Evolutionary conservation across 805 yeast species (phyloP).

Genomic region (Wickerhamomyces silvicola): DNA sequence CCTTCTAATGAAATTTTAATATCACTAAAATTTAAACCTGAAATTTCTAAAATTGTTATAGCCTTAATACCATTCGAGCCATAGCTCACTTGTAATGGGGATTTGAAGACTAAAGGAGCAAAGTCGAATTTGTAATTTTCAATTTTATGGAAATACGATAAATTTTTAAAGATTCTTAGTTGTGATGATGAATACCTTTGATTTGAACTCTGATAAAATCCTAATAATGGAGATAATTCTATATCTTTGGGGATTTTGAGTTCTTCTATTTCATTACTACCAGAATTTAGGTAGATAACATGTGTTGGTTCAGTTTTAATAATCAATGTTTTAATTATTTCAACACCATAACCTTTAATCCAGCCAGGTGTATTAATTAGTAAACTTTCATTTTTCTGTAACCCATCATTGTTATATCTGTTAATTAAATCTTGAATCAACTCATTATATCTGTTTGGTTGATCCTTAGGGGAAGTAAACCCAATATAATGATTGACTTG

Average conservation of each 20-base stretch:
- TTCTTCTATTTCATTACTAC: slow-evolving; percentile 22
- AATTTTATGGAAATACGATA: slow-evolving; percentile 48
- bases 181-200: slow-evolving; percentile 42
- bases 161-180: slow-evolving; percentile 42
- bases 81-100: slow-evolving; percentile 38
- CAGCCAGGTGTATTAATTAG: slow-evolving; percentile 84
- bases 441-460: slow-evolving; percentile 49
- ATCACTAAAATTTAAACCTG: slow-evolving; percentile 27
- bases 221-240: slow-evolving; percentile 30
- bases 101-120: slow-evolving; percentile 30
- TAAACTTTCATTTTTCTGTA: slow-evolving; percentile 26
- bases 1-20: slow-evolving; percentile 30
- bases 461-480: slow-evolving; percentile 58
- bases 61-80: slow-evolving; percentile 32
- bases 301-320: slow-evolving; percentile 44
- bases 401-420: slow-evolving; percentile 26
- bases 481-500: slow-evolving; percentile 45
- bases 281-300: slow-evolving; percentile 48
- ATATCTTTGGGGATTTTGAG: slow-evolving; percentile 21
- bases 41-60: slow-evolving; percentile 28
- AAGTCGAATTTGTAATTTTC: slow-evolving; percentile 29
- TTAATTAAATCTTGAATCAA: slow-evolving; percentile 36
- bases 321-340: slow-evolving; percentile 43
- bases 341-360: slow-evolving; percentile 83
- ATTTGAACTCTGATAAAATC: slow-evolving; percentile 26